Conservation (phyloP, 2,329 filamentous ascomycete species). For the Curvularia verruculosa region DNA sequence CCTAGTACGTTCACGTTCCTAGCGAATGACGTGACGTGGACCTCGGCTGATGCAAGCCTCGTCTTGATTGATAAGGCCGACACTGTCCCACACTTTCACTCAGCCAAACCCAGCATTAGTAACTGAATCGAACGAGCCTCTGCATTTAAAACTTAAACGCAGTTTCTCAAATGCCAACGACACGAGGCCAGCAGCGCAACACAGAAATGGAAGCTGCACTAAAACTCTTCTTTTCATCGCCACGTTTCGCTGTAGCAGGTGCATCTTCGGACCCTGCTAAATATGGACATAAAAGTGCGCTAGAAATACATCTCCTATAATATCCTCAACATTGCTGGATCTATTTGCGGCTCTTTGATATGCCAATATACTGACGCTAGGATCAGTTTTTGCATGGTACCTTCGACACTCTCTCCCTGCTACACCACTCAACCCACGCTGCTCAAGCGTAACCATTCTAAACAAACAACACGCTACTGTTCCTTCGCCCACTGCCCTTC, state of each 20-base stretch:
- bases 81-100: not conserved
- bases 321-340: not conserved
- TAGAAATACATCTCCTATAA: slow-evolving; percentile 1
- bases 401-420: slow-evolving; percentile 74
- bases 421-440: slow-evolving; percentile 81
- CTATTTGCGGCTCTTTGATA: not conserved
- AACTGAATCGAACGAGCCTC: not conserved
- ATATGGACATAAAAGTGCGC: slow-evolving; percentile 83
- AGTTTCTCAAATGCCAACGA: slow-evolving; percentile 30
- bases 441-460: slow-evolving; percentile 67
- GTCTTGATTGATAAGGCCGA: slow-evolving; percentile 6
- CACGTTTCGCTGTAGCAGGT: slow-evolving; percentile 85
- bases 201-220: slow-evolving; percentile 70
- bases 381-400: slow-evolving; percentile 87
- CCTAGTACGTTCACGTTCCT: not conserved
- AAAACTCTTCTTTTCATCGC: slow-evolving; percentile 78
- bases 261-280: slow-evolving; percentile 84
- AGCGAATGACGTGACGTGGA: slow-evolving; percentile 3
- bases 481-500: slow-evolving; percentile 68
- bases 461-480: slow-evolving; percentile 67
- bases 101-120: not conserved
- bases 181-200: slow-evolving; percentile 31
- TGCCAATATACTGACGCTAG: not conserved
- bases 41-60: slow-evolving; percentile 5
- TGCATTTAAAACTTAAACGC: not conserved